Evolutionary conservation across 305 asterid species (phyloP).

Genomic region (Fraxinus sp.): DNA sequence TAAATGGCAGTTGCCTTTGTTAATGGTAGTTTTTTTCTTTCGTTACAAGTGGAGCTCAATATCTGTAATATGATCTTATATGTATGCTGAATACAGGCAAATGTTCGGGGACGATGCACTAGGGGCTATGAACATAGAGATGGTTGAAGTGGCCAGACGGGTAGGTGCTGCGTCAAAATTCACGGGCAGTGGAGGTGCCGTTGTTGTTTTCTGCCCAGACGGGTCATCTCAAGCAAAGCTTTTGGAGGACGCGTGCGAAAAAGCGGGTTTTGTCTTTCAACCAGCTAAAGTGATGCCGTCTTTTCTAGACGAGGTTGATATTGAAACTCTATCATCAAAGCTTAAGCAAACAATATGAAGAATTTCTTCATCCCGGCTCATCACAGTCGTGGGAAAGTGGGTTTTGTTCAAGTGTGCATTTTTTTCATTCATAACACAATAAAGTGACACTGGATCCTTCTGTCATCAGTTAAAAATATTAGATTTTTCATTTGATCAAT

Average conservation of each 20-base stretch:
- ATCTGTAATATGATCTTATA: not conserved
- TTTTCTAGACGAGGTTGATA: conserved; percentile 37
- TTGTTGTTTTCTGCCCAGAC: conserved; percentile 74
- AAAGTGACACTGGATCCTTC: not conserved
- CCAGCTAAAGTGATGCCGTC: conserved; percentile 59
- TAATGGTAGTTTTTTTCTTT: not conserved
- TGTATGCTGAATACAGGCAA: conserved; percentile 36
- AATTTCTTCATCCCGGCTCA: not conserved
- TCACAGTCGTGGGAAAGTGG: not conserved
- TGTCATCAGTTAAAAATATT: not conserved
- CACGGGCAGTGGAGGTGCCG: conserved; percentile 96
- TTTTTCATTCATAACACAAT: not conserved
- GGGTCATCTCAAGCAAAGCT: conserved; percentile 65
- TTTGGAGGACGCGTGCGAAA: conserved; percentile 62
- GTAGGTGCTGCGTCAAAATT: conserved; percentile 87
- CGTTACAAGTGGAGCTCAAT: not conserved
- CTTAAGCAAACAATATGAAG: not conserved
- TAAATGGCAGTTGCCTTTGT: not conserved
- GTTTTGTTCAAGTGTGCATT: not conserved
- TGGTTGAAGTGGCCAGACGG: conserved; percentile 73
- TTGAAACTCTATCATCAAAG: conserved; percentile 21
- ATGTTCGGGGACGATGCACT: conserved; percentile 78
- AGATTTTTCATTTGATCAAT: not conserved
- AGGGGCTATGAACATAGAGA: conserved; percentile 67
- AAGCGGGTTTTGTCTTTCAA: conserved; percentile 56